phyloP scores from a whole-genome alignment of 257 asterid genomes.

The Apocynum venetum region DNA sequence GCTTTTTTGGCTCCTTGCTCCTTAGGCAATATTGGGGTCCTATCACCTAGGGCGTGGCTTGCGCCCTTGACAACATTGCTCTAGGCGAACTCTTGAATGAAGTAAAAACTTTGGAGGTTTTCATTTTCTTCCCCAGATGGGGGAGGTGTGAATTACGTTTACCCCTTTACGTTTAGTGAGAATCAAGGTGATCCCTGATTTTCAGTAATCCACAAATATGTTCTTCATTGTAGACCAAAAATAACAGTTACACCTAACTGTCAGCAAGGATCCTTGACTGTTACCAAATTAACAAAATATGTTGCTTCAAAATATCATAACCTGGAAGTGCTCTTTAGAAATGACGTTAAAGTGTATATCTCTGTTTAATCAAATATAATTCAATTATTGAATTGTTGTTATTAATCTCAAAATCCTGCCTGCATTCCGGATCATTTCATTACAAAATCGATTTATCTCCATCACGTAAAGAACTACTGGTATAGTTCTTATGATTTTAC shows the following conservation, averaged over 20 bases:
- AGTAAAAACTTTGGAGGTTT: neutral
- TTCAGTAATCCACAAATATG: neutral
- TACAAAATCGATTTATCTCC: neutral
- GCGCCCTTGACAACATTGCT: no score
- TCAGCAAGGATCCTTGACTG: no score
- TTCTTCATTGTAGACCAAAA: no score
- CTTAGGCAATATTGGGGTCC: no score
- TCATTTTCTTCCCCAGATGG: no score
- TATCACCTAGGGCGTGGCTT: no score
- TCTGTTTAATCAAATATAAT: neutral
- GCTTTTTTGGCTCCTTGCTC: no score
- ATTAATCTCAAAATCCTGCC: neutral
- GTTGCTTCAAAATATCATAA: no score
- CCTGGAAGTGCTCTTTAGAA: neutral
- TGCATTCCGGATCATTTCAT: neutral
- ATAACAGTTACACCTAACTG: no score
- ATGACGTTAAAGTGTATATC: neutral
- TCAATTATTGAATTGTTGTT: neutral
- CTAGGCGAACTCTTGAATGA: neutral
- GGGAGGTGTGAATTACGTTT: no score
- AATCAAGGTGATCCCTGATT: neutral
- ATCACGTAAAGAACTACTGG: neutral
- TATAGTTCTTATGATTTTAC: neutral
- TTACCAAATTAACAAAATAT: no score
- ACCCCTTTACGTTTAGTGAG: neutral